Base-by-base conservation (phyloP, 2,329 filamentous ascomycete genomes). In the Fusarium sp. region DNA sequence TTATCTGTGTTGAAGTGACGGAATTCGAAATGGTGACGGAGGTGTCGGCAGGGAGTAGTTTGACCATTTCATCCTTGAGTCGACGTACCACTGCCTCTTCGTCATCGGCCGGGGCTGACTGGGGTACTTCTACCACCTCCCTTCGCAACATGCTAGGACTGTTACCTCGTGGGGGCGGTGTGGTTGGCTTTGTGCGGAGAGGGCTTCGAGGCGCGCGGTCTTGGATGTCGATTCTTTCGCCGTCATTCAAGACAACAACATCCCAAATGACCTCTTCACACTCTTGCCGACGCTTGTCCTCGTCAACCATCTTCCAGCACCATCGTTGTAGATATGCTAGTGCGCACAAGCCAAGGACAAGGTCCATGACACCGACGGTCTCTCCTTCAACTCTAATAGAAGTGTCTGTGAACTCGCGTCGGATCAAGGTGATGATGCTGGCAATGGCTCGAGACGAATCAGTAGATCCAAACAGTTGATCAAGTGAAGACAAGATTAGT, bases 401-500 rank as follows among this genome's bases (percentile, higher is more conserved):
- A 0, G 90, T 89, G 67, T 91, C 91, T 62, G 88, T 87, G 67
- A 93, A 91, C 79, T 93, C 91, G 66, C 90, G 86, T 34, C 89
- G 87, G 56, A 93, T 87, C 35, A 93, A 82, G 1, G 89, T 89
- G 72, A 93, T 87, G 76, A 93, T 92, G 78, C 90, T 91, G 3
- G 90, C 89, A 67, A 93, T 91, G 13, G 91, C 91, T 45, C 90
- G 84, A 2, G 91, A 92, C 3, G 90, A 92, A 78, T 93, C 91
- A n/a, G 91, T 93, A 3, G 89, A 91, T 16, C 91, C 91, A 31
- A 93, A 88, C 42, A 92, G 87, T 71, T 90, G 88, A 77, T 93
- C 91, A 24, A 93, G 82, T 1, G 88, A 87, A 4, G 87, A 87
- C 10, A 93, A 82, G 1, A 91, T 81, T 35, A 91, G 82, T 68